Conservation (phyloP, 2,329 filamentous ascomycete species). For the Colletotrichum spaethianum region DNA sequence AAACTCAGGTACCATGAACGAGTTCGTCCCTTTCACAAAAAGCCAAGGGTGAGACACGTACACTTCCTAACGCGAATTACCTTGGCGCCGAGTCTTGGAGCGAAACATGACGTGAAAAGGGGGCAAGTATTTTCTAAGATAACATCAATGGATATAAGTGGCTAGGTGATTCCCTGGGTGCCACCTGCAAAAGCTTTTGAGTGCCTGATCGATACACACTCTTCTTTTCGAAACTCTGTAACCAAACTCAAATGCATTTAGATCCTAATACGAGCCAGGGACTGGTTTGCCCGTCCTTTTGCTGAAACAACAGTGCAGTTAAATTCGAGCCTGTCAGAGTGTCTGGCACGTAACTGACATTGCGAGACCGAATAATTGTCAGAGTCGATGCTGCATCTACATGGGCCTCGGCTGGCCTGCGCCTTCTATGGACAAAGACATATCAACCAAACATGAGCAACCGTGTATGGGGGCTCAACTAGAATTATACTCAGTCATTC, state of each 20-base stretch:
- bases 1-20: neutral
- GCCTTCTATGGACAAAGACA: neutral
- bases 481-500: neutral
- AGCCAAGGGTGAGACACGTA: constrained; percentile 1
- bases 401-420: neutral
- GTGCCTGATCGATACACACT: constrained; percentile 22
- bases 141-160: neutral
- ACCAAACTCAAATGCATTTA: constrained; percentile 5
- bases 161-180: neutral
- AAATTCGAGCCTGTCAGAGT: constrained; percentile 8
- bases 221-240: constrained; percentile 33
- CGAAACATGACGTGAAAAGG: constrained; percentile 12
- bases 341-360: neutral
- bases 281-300: constrained; percentile 13
- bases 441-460: neutral
- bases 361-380: neutral
- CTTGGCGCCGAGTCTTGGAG: constrained; percentile 33
- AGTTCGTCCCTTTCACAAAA: neutral
- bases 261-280: neutral
- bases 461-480: neutral
- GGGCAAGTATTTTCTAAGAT: neutral
- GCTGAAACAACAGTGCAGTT: constrained; percentile 12
- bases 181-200: neutral
- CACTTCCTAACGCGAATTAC: too few relatives aligned
- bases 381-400: constrained; percentile 8